Conservation (phyloP, 176 grass and related monocot genomes). For the Luzula sylvatica region DNA sequence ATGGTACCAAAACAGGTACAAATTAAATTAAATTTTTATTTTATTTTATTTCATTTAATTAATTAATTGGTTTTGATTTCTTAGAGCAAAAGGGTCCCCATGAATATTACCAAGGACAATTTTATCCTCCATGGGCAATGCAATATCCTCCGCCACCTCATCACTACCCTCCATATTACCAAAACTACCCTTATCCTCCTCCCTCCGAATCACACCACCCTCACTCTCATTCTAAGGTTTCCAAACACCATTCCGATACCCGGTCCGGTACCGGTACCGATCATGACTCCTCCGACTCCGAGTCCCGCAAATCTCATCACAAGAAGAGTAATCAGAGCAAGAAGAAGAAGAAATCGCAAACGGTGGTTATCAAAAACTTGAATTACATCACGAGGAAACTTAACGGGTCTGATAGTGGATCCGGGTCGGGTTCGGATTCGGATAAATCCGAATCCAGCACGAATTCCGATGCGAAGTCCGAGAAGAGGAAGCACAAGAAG, state of each 20-base stretch:
- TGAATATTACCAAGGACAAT: constrained; percentile 47
- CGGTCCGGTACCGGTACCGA: constrained; percentile 55
- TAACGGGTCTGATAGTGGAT: constrained; percentile 46
- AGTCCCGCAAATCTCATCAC: constrained; percentile 46
- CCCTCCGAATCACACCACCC: constrained; percentile 41
- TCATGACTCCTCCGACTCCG: constrained; percentile 34
- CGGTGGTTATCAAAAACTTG: constrained; percentile 79
- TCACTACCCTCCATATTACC: constrained; percentile 86
- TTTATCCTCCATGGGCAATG: constrained; percentile 84
- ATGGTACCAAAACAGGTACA: constrained; percentile 64
- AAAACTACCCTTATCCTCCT: constrained; percentile 41
- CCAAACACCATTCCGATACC: constrained; percentile 32
- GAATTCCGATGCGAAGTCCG: constrained; percentile 27
- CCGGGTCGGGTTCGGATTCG: constrained; percentile 45
- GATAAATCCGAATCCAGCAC: constrained; percentile 26
- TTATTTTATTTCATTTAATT: not conserved
- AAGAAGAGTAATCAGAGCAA: constrained; percentile 40
- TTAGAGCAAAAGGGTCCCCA: constrained; percentile 52
- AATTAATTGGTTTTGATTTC: constrained; percentile 7
- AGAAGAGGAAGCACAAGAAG: constrained; percentile 34
- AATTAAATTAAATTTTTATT: not conserved
- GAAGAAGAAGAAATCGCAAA: constrained; percentile 64
- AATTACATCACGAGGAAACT: constrained; percentile 77
- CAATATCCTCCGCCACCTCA: constrained; percentile 58
- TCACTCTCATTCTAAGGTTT: constrained; percentile 28